A percentile compares a stretch with the other conserved stretches of the same genome.
These are phyloP conservation scores for Jatropha multifida DNA, from an alignment of 441 rosid species.

Conservation along the genomic window DNA sequence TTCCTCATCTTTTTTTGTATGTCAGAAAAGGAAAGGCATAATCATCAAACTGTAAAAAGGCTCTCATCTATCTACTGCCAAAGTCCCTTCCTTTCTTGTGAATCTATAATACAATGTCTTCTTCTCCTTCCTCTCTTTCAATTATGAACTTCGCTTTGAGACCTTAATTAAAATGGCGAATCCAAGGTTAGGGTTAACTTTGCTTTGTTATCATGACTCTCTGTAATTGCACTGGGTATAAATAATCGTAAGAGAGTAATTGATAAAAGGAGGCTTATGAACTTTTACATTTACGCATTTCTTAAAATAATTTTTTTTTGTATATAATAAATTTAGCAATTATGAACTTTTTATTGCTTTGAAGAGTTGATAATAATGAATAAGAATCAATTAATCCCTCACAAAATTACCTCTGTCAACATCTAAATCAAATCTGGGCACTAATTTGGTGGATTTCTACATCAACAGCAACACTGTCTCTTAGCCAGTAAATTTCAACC, in stretches of 20 bases:
- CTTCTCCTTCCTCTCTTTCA: not conserved
- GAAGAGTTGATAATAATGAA: too few species aligned
- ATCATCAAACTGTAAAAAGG: not conserved
- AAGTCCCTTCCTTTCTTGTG: not conserved
- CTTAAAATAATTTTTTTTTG: too few species aligned
- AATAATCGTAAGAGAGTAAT: not conserved
- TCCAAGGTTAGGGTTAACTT: not conserved
- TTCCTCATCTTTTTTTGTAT: not conserved
- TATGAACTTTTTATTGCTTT: too few species aligned
- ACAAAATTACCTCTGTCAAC: constrained; percentile 9
- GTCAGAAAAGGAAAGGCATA: constrained; percentile 7
- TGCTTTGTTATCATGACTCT: not conserved
- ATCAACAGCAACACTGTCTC: constrained; percentile 6
- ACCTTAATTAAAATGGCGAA: not conserved
- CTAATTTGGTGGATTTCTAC: constrained; percentile 16
- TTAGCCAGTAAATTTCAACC: not conserved
- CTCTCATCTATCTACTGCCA: not conserved
- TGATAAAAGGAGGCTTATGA: not conserved
- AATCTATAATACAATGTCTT: not conserved
- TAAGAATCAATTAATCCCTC: not conserved
- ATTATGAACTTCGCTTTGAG: not conserved
- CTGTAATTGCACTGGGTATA: not conserved
- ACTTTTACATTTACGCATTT: too few species aligned
- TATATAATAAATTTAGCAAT: too few species aligned
- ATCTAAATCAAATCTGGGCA: constrained; percentile 17